Evolutionary conservation across 257 asterid species (phyloP).

Genomic region (Nicotiana obtusifolia): DNA sequence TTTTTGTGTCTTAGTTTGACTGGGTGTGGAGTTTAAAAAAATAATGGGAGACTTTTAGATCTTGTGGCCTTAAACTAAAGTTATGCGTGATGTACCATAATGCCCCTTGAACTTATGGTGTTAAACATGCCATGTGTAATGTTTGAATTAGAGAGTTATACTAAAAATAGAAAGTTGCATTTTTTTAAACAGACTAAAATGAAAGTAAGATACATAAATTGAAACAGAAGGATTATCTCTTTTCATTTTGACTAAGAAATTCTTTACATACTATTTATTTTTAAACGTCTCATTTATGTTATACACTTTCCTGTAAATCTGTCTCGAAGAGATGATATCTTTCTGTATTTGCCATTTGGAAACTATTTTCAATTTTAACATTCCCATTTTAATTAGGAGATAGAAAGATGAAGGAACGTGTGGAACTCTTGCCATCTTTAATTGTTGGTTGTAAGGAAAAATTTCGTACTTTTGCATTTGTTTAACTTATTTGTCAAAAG

Average conservation of each 20-base stretch:
- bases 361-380: not conserved
- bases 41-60: too few relatives aligned
- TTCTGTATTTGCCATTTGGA: not conserved
- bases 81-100: too few relatives aligned
- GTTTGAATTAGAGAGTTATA: too few relatives aligned
- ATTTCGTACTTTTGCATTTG: not conserved
- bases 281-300: not conserved
- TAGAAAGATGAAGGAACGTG: not conserved
- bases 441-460: not conserved
- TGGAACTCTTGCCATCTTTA: not conserved
- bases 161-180: too few relatives aligned
- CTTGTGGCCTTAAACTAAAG: too few relatives aligned
- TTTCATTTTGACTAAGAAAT: not conserved
- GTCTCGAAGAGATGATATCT: not conserved
- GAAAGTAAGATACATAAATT: too few relatives aligned
- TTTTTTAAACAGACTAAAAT: too few relatives aligned
- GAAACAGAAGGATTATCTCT: not conserved
- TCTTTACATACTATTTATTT: not conserved
- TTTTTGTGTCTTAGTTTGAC: too few relatives aligned
- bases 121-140: too few relatives aligned
- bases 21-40: too few relatives aligned
- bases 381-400: not conserved
- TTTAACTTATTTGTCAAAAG: not conserved
- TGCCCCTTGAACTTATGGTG: too few relatives aligned
- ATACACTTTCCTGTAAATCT: not conserved